Conservation (phyloP, 2,329 filamentous ascomycete species). For the Elsinoe batatas region DNA sequence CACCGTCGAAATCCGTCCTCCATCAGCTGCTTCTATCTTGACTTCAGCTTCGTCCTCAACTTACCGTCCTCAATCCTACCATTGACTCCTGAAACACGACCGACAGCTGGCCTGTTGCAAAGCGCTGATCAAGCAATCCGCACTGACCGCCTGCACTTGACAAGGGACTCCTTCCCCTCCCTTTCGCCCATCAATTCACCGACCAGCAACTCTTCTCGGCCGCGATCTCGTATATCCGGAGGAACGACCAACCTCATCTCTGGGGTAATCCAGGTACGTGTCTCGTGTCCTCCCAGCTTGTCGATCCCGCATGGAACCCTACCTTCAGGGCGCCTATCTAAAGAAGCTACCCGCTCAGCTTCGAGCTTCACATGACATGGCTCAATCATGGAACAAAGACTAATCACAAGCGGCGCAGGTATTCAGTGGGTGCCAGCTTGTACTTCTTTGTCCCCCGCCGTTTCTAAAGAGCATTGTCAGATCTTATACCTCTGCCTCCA, state of each 20-base stretch:
- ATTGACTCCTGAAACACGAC: slow-evolving; percentile 8
- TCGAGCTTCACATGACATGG: slow-evolving; percentile 6
- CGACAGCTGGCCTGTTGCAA: slow-evolving; percentile 11
- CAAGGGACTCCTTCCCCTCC: background rate
- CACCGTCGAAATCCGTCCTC: background rate
- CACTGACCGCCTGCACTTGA: slow-evolving; percentile 9
- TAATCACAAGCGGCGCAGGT: background rate
- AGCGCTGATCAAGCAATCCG: slow-evolving; percentile 2
- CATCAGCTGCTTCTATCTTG: slow-evolving; percentile 4
- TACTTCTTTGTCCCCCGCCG: slow-evolving; percentile 11
- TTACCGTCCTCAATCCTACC: background rate
- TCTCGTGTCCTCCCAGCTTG: slow-evolving; percentile 3
- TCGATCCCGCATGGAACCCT: background rate
- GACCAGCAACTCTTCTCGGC: background rate
- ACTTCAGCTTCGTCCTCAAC: background rate
- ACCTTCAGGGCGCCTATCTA: slow-evolving; percentile 2
- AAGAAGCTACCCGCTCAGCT: slow-evolving; percentile 3
- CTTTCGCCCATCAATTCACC: background rate
- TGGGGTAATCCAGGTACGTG: background rate
- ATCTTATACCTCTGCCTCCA: slow-evolving; percentile 10
- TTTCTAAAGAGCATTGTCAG: slow-evolving; percentile 7
- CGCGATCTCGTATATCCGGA: background rate
- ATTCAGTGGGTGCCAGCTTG: background rate
- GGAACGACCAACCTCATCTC: background rate
- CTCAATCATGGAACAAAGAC: slow-evolving; percentile 10